Evolutionary conservation across 2,329 filamentous ascomycete species (phyloP).

Genomic region (Clarireedia sp.): DNA sequence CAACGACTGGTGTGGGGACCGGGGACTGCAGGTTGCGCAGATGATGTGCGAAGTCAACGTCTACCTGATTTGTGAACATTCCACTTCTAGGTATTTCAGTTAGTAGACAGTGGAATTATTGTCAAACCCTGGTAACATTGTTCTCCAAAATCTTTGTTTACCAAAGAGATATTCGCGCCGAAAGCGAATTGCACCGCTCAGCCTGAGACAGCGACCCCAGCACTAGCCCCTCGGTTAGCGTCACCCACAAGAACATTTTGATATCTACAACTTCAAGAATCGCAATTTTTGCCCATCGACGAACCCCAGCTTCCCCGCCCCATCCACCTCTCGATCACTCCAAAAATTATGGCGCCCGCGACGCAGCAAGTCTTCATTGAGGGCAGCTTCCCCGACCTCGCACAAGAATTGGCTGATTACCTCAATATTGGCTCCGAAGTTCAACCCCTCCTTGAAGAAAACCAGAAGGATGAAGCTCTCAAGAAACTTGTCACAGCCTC

Average conservation of each 20-base stretch:
- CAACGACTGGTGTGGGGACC: too few relatives aligned
- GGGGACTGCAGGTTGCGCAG: too few relatives aligned
- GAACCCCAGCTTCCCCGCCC: slow-evolving; percentile 2
- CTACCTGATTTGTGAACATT: too few relatives aligned
- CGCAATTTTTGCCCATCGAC: slow-evolving; percentile 9
- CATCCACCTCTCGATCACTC: slow-evolving; percentile 8
- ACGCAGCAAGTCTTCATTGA: slow-evolving; percentile 63
- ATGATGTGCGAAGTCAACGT: too few relatives aligned
- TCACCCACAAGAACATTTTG: slow-evolving; percentile 11
- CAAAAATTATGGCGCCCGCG: slow-evolving; percentile 20
- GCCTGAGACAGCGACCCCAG: slow-evolving; percentile 1
- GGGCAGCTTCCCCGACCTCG: slow-evolving; percentile 86
- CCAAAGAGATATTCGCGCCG: too few relatives aligned
- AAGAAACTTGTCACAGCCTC: slow-evolving; percentile 83
- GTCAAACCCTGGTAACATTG: too few relatives aligned
- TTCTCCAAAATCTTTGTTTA: too few relatives aligned
- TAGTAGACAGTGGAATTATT: too few relatives aligned
- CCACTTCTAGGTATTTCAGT: too few relatives aligned
- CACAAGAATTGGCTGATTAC: slow-evolving; percentile 90
- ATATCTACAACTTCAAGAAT: slow-evolving; percentile 10
- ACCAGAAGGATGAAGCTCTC: slow-evolving; percentile 74
- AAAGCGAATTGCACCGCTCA: background rate
- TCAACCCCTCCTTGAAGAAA: slow-evolving; percentile 62
- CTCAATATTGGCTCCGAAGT: slow-evolving; percentile 68
- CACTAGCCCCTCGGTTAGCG: slow-evolving; percentile 12